These are phyloP conservation scores for Calocybe cyanea DNA, from an alignment of 768 basidiomycete genomes.

Conservation along the genomic window DNA sequence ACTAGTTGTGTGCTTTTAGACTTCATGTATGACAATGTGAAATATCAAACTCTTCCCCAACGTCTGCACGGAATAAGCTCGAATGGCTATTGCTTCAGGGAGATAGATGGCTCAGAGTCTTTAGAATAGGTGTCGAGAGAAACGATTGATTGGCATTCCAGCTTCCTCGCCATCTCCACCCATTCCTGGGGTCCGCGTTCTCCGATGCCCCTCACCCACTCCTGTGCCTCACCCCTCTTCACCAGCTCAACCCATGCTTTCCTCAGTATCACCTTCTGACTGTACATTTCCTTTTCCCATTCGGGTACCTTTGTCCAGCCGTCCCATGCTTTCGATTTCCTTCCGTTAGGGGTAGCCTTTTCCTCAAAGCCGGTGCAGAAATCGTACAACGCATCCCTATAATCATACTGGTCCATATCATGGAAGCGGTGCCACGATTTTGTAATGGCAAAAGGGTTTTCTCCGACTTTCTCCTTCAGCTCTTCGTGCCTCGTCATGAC, in stretches of 20 bases:
- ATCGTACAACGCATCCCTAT: conserved; percentile 55
- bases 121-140: no score
- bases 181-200: conserved; percentile 54
- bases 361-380: conserved; percentile 31
- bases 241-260: conserved; percentile 58
- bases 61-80: no score
- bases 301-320: conserved; percentile 27
- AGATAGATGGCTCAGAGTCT: no score
- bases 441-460: conserved; percentile 37
- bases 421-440: conserved; percentile 55
- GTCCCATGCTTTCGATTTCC: background rate
- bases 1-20: no score
- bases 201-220: conserved; percentile 65
- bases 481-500: conserved; percentile 45
- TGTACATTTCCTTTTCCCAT: conserved; percentile 62
- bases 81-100: no score
- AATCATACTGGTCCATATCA: conserved; percentile 57
- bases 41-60: no score
- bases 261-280: conserved; percentile 43
- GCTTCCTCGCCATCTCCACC: conserved; percentile 40
- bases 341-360: conserved; percentile 5
- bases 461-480: conserved; percentile 30
- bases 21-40: no score
- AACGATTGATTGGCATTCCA: no score
- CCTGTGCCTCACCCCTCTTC: conserved; percentile 48